Evolutionary conservation across 106 monocot species (phyloP).

Genomic region (Allium cepa): DNA sequence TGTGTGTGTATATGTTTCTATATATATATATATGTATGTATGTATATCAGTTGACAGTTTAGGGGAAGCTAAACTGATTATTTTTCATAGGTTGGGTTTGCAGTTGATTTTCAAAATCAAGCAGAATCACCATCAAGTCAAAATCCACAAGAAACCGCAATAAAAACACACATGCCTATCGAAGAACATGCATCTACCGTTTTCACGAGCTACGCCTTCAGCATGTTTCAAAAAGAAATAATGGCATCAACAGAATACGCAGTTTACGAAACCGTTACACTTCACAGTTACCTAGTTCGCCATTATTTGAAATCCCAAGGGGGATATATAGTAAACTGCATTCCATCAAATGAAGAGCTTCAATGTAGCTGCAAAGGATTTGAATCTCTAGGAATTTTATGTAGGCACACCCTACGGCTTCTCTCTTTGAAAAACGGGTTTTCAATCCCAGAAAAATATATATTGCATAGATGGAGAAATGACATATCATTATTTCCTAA

Average conservation of each 20-base stretch:
- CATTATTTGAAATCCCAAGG: constrained; percentile 59
- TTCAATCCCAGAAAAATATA: constrained; percentile 54
- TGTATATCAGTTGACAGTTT: too few relatives aligned
- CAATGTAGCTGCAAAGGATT: constrained; percentile 75
- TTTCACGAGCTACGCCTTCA: constrained; percentile 57
- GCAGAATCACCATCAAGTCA: constrained; percentile 46
- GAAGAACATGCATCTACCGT: constrained; percentile 81
- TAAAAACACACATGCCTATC: constrained; percentile 73
- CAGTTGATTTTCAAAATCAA: constrained; percentile 81
- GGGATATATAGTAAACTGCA: constrained; percentile 47
- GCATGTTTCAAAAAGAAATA: constrained; percentile 71
- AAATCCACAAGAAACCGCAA: constrained; percentile 31
- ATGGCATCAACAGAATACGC: constrained; percentile 66
- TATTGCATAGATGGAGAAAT: constrained; percentile 44
- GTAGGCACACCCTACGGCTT: constrained; percentile 57
- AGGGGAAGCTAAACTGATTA: too few relatives aligned
- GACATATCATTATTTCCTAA: constrained; percentile 55
- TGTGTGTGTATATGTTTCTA: too few relatives aligned
- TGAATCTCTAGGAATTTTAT: constrained; percentile 57
- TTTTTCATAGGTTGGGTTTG: constrained; percentile 57
- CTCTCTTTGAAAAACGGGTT: constrained; percentile 72
- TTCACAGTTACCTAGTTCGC: constrained; percentile 44
- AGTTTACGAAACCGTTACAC: constrained; percentile 39
- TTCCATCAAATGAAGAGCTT: constrained; percentile 43
- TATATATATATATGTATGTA: too few relatives aligned